These are phyloP conservation scores for Brassica incana DNA, from an alignment of 345 rosid genomes.

Conservation along the genomic window DNA sequence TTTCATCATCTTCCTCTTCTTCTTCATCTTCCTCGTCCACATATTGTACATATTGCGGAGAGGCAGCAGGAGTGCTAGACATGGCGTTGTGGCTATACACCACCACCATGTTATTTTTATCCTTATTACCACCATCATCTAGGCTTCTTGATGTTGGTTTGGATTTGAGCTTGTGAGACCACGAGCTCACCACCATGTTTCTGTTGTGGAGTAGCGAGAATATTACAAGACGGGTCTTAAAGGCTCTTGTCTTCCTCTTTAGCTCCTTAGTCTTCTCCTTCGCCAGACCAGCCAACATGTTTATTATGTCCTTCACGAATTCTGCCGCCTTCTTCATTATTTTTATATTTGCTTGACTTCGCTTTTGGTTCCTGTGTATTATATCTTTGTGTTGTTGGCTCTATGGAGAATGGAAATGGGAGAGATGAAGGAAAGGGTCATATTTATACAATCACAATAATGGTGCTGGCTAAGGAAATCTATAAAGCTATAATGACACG, in stretches of 20 bases:
- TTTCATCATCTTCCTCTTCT: conserved; percentile 30
- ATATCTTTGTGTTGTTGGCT: conserved; percentile 6
- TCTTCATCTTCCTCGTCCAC: conserved; percentile 5
- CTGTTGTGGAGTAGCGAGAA: conserved; percentile 63
- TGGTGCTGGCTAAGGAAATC: conserved; percentile 34
- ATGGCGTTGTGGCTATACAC: conserved; percentile 31
- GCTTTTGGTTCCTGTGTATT: conserved; percentile 1
- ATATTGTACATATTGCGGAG: conserved; percentile 25
- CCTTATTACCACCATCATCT: conserved; percentile 9
- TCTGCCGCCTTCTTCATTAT: conserved; percentile 51
- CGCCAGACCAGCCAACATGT: conserved; percentile 38
- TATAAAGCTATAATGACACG: conserved; percentile 5
- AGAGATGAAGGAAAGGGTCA: conserved; percentile 14
- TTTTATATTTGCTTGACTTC: conserved; percentile 22
- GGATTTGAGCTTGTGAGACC: conserved; percentile 57
- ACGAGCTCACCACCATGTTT: conserved; percentile 48
- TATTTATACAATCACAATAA: conserved; percentile 12
- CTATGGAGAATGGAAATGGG: conserved; percentile 30
- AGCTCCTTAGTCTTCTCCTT: conserved; percentile 54
- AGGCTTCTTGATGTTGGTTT: conserved; percentile 25
- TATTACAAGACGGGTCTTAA: conserved; percentile 60
- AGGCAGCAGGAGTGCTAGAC: conserved; percentile 33
- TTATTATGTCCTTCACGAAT: conserved; percentile 47
- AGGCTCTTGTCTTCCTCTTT: conserved; percentile 57
- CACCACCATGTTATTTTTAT: conserved; percentile 30